phyloP scores from a whole-genome alignment of 345 rosid genomes.

The Balakata baccata region DNA sequence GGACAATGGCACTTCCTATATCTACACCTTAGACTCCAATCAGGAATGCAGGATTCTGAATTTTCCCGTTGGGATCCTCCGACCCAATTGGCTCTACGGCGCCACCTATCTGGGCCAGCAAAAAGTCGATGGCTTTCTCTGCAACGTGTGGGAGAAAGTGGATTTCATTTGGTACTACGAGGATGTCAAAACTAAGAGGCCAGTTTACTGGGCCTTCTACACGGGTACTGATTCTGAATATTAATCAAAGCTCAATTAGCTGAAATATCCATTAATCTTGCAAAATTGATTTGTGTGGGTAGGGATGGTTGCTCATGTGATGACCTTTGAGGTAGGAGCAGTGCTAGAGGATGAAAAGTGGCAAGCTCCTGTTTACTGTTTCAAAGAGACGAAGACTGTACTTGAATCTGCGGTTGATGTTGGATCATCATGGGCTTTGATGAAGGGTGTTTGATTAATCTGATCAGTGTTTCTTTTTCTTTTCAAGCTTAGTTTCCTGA shows the following conservation, averaged over 20 bases:
- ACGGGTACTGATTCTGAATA: conserved; percentile 27
- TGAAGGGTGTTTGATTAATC: background rate
- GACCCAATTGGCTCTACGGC: conserved; percentile 62
- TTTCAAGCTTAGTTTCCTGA: no score
- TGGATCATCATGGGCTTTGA: conserved; percentile 12
- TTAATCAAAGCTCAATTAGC: conserved; percentile 58
- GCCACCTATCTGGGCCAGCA: conserved; percentile 56
- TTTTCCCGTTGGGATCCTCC: conserved; percentile 48
- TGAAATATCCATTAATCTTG: conserved; percentile 23
- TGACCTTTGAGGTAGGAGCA: conserved; percentile 65
- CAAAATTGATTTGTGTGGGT: conserved; percentile 12
- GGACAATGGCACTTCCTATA: conserved; percentile 58
- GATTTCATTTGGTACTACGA: conserved; percentile 67
- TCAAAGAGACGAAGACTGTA: conserved; percentile 19
- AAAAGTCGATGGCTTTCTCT: conserved; percentile 45
- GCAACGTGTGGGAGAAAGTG: conserved; percentile 63
- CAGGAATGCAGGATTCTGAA: conserved; percentile 40
- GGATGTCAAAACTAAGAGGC: conserved; percentile 56
- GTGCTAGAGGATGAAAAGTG: conserved; percentile 53
- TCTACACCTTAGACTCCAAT: conserved; percentile 44
- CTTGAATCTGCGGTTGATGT: conserved; percentile 17
- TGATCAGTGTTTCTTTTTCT: background rate
- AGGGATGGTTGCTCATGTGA: conserved; percentile 56
- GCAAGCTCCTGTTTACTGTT: conserved; percentile 63
- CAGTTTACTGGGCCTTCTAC: conserved; percentile 60